Evolutionary conservation across 2,329 filamentous ascomycete genomes (phyloP).

Genomic region (Stenocarpella maydis): DNA sequence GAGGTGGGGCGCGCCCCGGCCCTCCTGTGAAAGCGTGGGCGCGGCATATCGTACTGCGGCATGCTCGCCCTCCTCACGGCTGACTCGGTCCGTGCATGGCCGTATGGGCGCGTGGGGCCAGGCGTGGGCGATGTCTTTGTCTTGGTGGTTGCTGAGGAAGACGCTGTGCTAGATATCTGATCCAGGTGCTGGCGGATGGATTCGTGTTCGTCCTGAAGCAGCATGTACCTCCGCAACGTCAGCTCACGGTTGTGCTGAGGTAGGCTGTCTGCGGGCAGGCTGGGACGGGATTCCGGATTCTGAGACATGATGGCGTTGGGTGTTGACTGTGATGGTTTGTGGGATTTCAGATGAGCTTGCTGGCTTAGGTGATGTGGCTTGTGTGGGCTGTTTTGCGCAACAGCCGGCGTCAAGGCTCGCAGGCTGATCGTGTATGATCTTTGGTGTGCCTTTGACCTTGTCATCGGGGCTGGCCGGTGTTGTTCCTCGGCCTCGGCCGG

Average conservation of each 20-base stretch:
- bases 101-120: slow-evolving; percentile 25
- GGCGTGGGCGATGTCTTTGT: slow-evolving; percentile 47
- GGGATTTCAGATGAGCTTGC: slow-evolving; percentile 20
- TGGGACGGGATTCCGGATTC: slow-evolving; percentile 1
- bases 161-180: slow-evolving; percentile 52
- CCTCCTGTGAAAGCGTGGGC: slow-evolving; percentile 39
- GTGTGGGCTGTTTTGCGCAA: not conserved
- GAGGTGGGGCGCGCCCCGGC: slow-evolving; percentile 44
- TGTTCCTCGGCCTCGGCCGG: slow-evolving; percentile 18
- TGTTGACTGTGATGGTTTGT: slow-evolving; percentile 33
- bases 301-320: slow-evolving; percentile 33
- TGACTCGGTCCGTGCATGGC: slow-evolving; percentile 34
- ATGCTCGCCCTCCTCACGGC: slow-evolving; percentile 35
- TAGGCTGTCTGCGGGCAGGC: slow-evolving; percentile 28
- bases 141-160: slow-evolving; percentile 60
- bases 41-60: slow-evolving; percentile 35
- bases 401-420: slow-evolving; percentile 25
- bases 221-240: slow-evolving; percentile 62
- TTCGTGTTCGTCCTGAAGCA: slow-evolving; percentile 63
- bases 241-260: slow-evolving; percentile 52
- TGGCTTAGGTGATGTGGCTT: slow-evolving; percentile 5
- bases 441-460: slow-evolving; percentile 32
- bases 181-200: slow-evolving; percentile 60
- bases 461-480: slow-evolving; percentile 30
- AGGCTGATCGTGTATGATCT: slow-evolving; percentile 36